phyloP scores from a whole-genome alignment of 1,284 basidiomycete species.

The Tylopilus orsonianus region DNA sequence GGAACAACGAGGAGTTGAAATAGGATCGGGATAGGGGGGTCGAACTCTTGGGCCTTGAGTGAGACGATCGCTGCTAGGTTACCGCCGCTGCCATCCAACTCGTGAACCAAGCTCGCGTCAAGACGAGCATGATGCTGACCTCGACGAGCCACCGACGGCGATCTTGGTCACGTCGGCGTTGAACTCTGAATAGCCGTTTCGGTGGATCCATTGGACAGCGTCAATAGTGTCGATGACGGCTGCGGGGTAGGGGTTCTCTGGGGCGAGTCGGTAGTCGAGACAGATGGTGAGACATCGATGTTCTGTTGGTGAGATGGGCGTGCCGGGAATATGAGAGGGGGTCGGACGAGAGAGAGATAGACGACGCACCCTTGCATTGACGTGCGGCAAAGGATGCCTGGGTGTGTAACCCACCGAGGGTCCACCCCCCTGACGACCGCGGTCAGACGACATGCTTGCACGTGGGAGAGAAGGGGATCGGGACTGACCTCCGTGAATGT shows the following conservation, averaged over 20 bases:
- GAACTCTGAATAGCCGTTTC: constrained; percentile 41
- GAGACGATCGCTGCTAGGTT: constrained; percentile 70
- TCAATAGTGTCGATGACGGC: constrained; percentile 74
- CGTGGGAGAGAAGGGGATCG: not conserved
- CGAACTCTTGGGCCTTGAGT: constrained; percentile 54
- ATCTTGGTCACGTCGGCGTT: constrained; percentile 43
- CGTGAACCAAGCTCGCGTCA: too few species aligned
- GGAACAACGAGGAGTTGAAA: constrained; percentile 71
- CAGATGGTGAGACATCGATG: constrained; percentile 52
- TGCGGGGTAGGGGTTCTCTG: constrained; percentile 72
- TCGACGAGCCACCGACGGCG: constrained; percentile 68
- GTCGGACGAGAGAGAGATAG: fast-evolving
- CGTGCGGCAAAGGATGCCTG: constrained; percentile 50
- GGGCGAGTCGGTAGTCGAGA: constrained; percentile 74
- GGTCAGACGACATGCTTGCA: constrained; percentile 43
- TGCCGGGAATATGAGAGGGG: not conserved
- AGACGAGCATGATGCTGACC: constrained; percentile 38
- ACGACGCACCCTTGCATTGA: constrained; percentile 27
- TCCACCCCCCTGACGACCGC: constrained; percentile 65
- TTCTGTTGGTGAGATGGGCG: constrained; percentile 17
- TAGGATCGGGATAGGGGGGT: constrained; percentile 53
- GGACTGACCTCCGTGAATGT: constrained; percentile 14
- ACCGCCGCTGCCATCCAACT: constrained; percentile 49
- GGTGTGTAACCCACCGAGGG: constrained; percentile 58
- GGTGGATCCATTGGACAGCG: constrained; percentile 60